Percentiles rank a stretch among this genome's conserved stretches.
These are phyloP conservation scores for Corchorus capsularis DNA, from an alignment of 345 rosid species.

Conservation along the genomic window DNA sequence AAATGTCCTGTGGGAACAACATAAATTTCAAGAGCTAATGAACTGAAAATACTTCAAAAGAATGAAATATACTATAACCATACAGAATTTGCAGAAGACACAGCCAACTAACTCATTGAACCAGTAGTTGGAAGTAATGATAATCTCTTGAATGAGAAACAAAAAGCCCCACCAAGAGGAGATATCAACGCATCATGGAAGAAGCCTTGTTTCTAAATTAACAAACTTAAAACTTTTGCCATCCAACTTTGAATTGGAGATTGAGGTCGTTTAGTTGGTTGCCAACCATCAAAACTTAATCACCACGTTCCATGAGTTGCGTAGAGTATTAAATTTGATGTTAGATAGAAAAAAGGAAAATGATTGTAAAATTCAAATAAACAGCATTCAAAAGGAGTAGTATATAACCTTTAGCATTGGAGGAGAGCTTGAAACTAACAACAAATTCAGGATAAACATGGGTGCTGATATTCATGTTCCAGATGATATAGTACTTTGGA, in stretches of 20 bases:
- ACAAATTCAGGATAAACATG: conserved; percentile 86
- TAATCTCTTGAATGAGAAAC: conserved; percentile 31
- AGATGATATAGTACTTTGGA: conserved; percentile 62
- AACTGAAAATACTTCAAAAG: conserved; percentile 21
- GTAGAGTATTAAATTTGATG: conserved; percentile 6
- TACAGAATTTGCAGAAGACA: conserved; percentile 35
- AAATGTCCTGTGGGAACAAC: conserved; percentile 54
- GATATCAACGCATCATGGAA: conserved; percentile 41
- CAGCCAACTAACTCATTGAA: conserved; percentile 45
- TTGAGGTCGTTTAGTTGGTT: conserved; percentile 28
- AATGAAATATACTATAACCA: conserved; percentile 12
- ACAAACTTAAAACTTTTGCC: conserved; percentile 25
- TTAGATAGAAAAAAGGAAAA: conserved; percentile 13
- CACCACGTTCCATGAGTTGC: conserved; percentile 26
- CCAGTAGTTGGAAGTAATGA: conserved; percentile 42
- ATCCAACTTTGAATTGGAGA: conserved; percentile 25
- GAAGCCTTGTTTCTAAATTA: conserved; percentile 33
- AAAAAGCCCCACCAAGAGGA: conserved; percentile 38
- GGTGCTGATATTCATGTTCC: conserved; percentile 87
- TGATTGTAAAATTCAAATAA: not conserved
- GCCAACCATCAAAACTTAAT: conserved; percentile 30
- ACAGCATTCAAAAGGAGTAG: conserved; percentile 25
- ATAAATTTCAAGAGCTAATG: conserved; percentile 31
- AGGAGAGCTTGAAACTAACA: conserved; percentile 80
- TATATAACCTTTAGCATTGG: conserved; percentile 70